Conservation (phyloP, 495 filamentous ascomycete genomes). For the Penicillium maclennaniae region DNA sequence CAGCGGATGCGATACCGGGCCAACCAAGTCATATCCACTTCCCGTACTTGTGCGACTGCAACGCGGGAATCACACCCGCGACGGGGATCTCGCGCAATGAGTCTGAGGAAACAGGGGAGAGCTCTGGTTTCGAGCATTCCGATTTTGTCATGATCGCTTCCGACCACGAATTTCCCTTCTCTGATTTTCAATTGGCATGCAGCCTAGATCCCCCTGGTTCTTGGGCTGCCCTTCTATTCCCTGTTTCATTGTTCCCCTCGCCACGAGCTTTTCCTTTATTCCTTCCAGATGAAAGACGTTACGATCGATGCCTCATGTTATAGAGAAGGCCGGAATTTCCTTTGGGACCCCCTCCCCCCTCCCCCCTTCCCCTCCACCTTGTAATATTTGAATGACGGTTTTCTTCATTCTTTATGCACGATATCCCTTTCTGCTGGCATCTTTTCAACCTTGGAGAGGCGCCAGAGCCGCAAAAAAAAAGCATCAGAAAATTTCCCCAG, state of each 20-base stretch:
- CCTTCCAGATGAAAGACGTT: slow-evolving; percentile 40
- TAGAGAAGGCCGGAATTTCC: slow-evolving; percentile 38
- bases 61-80: slow-evolving; percentile 24
- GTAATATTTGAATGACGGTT: slow-evolving; percentile 29
- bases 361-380: slow-evolving; percentile 14
- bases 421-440: slow-evolving; percentile 6
- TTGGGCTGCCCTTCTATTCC: slow-evolving; percentile 4
- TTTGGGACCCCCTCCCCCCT: slow-evolving; percentile 18
- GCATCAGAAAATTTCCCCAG: not conserved
- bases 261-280: slow-evolving; percentile 26
- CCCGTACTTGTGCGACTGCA: slow-evolving; percentile 22
- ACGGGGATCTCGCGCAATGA: slow-evolving; percentile 6
- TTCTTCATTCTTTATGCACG: slow-evolving; percentile 15
- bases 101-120: not conserved
- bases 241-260: slow-evolving; percentile 30
- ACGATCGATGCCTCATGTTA: slow-evolving; percentile 47
- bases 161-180: slow-evolving; percentile 17
- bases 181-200: slow-evolving; percentile 14
- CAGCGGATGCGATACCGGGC: slow-evolving; percentile 8
- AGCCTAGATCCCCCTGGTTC: slow-evolving; percentile 10
- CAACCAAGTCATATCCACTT: slow-evolving; percentile 16
- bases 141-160: slow-evolving; percentile 22
- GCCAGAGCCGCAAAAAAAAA: slow-evolving; percentile 5
- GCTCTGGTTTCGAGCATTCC: not conserved
- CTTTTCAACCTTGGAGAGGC: not conserved